Evolutionary conservation across 106 monocot species (phyloP), one percentile per base, ranked within the genome.

Genomic region (Narthecium ossifragum): DNA sequence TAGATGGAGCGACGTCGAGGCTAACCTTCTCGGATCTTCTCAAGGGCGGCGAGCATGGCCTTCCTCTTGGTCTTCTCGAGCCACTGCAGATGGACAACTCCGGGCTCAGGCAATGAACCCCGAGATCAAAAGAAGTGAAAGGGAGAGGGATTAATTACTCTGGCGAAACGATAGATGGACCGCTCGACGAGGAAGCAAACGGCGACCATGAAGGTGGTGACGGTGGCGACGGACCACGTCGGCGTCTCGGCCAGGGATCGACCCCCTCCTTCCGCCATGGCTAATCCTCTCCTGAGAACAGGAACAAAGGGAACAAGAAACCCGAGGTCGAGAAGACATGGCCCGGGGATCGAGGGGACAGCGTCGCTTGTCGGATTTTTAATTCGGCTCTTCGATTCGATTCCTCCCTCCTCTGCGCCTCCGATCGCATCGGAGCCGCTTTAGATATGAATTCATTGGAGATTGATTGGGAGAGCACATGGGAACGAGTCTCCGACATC

Each of bases 211-310:
- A 32, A 66, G 32, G 84, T 92, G 43, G 86, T 87, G 25, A 86
- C 84, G 51, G 84, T 84, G 64, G 92, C 92, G 24, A 84, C 84
- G 25, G 86, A 92, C 84, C 92, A 92, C 21, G 87, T 87, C 67
- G 92, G 92, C 2, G 92, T 92, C 83, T 92, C 92, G 34, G 80
- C 92, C 5, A 87, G 87, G 6, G 92, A 92, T 31, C 92, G 57
- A 5, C 87, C 87, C 38, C 75, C 92, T 31, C 74, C 85, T n/a
- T n/a, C n/a, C n/a, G n/a, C n/a, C 79, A 75, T 78, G 49, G 41
- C 24, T 52, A 34, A 11, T 27, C 13, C 21, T 47, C 12, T 55
- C 50, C 31, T 15, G 6, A 15, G 6, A 46, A 10, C 45, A 15
- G 9, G 3, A 46, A 10, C 15, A 15, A 11, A 37, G 36, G 36